A percentile compares a stretch with the other conserved stretches of the same genome.
Evolutionary conservation across 352 stramenopile species (phyloP).

Genomic region (Phytopythium oedochilum): DNA sequence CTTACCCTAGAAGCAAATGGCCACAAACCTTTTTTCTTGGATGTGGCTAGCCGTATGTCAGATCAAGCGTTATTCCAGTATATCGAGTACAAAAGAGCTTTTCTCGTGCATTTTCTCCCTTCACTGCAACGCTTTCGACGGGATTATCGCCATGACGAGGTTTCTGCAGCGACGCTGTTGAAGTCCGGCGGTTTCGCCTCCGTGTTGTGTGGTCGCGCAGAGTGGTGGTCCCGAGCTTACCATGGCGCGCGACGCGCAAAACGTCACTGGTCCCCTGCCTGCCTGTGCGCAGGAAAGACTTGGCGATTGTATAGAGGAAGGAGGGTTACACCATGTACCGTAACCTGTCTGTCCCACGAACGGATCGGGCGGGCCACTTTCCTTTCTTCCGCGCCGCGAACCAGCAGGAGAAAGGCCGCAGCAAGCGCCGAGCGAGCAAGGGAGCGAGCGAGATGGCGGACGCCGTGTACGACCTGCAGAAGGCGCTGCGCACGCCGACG

Average conservation of each 20-base stretch:
- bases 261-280: constrained; percentile 1
- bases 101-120: no score
- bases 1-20: background rate
- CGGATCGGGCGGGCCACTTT: background rate
- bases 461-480: constrained; percentile 43
- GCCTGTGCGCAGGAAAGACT: no score
- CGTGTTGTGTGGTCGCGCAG: constrained; percentile 1
- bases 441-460: constrained; percentile 28
- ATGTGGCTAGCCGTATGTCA: no score
- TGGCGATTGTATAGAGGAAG: no score
- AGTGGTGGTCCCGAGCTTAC: background rate
- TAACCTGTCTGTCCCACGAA: background rate
- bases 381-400: background rate
- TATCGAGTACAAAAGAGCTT: background rate
- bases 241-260: constrained; percentile 1
- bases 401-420: background rate
- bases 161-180: background rate
- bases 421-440: background rate
- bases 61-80: no score
- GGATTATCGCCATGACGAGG: background rate
- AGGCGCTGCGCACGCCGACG: constrained; percentile 24
- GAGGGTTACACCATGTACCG: no score
- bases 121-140: background rate
- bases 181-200: background rate
- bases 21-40: background rate